Evolutionary conservation across 805 yeast genomes (phyloP), one percentile per base, ranked within the genome.

Genomic region (Ogataea minuta): DNA sequence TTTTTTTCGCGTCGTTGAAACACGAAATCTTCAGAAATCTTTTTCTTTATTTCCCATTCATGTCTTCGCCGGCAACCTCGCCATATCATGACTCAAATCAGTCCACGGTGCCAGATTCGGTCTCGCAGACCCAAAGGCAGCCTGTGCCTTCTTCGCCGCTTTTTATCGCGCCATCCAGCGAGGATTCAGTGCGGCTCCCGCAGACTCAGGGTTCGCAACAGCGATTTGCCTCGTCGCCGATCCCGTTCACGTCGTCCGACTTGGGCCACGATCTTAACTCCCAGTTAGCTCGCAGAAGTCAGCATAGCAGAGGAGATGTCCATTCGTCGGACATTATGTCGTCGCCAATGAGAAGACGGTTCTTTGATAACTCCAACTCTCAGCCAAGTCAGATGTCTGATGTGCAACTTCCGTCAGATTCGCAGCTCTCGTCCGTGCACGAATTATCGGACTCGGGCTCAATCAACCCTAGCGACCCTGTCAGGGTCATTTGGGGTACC

Each of bases 401-500:
- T 28, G 12, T 41, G 15, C 50, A 53, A 24, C 41, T 45, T 17
- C 51, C 55, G 9, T 53, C 62, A 6, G 45, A 54, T 0, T 45
- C 53, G 14, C 41, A 37, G 31, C 36, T 53, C 6, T 50, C 52
- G 23, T 48, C 56, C 3, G 51, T 52, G 14, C 47, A 55, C 14
- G 45, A 56, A 21, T 36, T 41, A 11, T 48, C 57, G 1, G 39
- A 57, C 11, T 46, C 58, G 3, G 60, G 54, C 12, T 62, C 62
- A 12, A 55, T 55, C 7, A 61, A 67, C 36, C 67, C 69, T 16
- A 77, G 76, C 37, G 96, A 84, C 49, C 95, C 95, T 0, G 79
- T 81, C 16, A 76, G 95, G 54, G 95, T 93, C 38, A 91, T 93
- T 56, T 93, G 99, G 99, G 99, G 99, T 64, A 93, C 99, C 1